Base-by-base conservation (phyloP, 305 asterid genomes). In the Fraxinus xanthoxyloides region DNA sequence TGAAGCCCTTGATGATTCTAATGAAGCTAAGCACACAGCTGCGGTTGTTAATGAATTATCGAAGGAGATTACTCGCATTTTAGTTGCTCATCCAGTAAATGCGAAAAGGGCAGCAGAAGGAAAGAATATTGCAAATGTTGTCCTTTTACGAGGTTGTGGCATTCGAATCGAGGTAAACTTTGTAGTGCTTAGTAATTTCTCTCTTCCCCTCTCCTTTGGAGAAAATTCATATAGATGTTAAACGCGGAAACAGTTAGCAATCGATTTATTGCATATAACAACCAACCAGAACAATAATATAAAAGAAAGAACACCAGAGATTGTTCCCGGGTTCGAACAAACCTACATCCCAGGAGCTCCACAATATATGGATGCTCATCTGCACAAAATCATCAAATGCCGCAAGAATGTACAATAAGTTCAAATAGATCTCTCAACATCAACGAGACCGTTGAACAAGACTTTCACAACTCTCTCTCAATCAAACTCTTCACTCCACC, bases 101-200 rank as follows among this genome's bases (percentile, higher is more conserved):
- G 92, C 88, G 40, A 88, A 79, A 82, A 87, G 99, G 82, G 89
- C 88, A 81, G 91, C 93, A 6, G 93, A 94, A 89, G 97, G 99
- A 80, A 95, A 95, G 85, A 94, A 75, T 85, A 90, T 93, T 80
- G 98, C 98, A 24, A 95, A 95, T 83, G 65, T 93, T 38, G 98
- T 94, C 80, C 98, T 94, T 78, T 88, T 95, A 83, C 89, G 98
- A 77, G 99, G 99, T 61, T 95, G 99, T 85, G 99, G 99, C 75
- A 95, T 94, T 84, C 90, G 99, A 86, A 95, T 95, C 73, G 98
- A 95, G 98, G 99, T 94, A 91, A 79, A 77, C 59, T 8, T 69
- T 75, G 31, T 43, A 3, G 48, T 61, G 17, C 69, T 75, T 63
- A 34, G 77, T 74, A 61, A 24, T 48, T 77, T 69, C 65, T 75